These are phyloP conservation scores for Fusarium cyanostomum DNA, from an alignment of 2,329 filamentous ascomycete species.

Conservation along the genomic window DNA sequence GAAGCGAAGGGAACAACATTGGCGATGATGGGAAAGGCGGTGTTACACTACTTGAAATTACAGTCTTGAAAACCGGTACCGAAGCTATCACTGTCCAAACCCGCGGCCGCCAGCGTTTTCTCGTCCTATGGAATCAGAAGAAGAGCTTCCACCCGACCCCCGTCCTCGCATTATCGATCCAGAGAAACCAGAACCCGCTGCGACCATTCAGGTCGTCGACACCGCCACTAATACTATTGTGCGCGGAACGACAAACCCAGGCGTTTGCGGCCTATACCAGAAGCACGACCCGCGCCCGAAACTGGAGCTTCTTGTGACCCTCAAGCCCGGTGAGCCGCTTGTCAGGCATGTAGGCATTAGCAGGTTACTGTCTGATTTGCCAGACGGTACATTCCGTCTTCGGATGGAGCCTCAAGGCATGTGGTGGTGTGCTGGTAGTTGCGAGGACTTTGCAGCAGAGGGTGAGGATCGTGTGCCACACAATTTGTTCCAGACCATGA, in stretches of 20 bases:
- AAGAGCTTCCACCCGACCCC: not conserved
- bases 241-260: not conserved
- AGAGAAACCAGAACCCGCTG: not conserved
- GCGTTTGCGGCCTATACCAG: not conserved
- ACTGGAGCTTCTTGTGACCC: slow-evolving; percentile 1
- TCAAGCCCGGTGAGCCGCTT: slow-evolving; percentile 9
- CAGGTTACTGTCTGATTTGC: not conserved
- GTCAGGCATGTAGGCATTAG: slow-evolving; percentile 5
- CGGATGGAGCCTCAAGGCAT: slow-evolving; percentile 10
- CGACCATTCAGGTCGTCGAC: slow-evolving; percentile 1
- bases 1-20: not conserved
- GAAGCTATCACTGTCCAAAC: slow-evolving; percentile 9
- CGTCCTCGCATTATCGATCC: slow-evolving; percentile 2
- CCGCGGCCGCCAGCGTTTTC: not conserved
- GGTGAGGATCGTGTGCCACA: slow-evolving; percentile 11
- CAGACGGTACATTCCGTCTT: slow-evolving; percentile 8
- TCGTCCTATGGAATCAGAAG: not conserved
- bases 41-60: not conserved
- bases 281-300: slow-evolving; percentile 9
- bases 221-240: not conserved
- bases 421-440: slow-evolving; percentile 16
- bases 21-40: not conserved
- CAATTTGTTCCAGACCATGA: slow-evolving; percentile 3
- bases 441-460: slow-evolving; percentile 7
- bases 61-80: slow-evolving; percentile 1